Evolutionary conservation across 148 eudicot species (phyloP), one percentile per base, ranked within the genome.

Genomic region (Cornus kousa): DNA sequence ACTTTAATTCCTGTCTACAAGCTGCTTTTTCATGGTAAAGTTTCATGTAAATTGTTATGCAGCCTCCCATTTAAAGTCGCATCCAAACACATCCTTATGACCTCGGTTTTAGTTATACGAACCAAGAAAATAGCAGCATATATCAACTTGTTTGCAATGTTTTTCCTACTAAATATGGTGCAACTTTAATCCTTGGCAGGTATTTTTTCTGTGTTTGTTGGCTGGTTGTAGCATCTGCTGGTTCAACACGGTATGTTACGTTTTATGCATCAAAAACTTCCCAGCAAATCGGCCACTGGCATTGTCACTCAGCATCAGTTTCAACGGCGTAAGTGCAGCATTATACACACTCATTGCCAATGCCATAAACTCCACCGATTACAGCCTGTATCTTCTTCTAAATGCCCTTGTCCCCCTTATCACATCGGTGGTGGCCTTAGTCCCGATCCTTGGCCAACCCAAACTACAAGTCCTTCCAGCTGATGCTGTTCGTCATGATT

Each of bases 161-260:
- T 33, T 31, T 4, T 31, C 57, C 2, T 40, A 13, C 72, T 39
- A 7, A 70, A 6, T 70, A 19, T 68, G 20, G 12, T 39, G 11
- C 12, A 70, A 35, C 37, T 6, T 39, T 43, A 70, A 70, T 73
- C 46, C 76, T 16, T 79, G 76, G 33, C 89, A 90, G 94, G 93
- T 94, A 31, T 92, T 92, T 65, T 57, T 87, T 20, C 84, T 90
- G 50, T 92, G 91, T 88, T 85, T 94, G 75, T 53, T 94, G 74
- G 89, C 94, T 65, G 97, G 98, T 28, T 88, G 93, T 79, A 94
- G 98, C 93, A 94, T 94, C 80, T 87, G 91, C 81, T 94, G 98
- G 98, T 94, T 94, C 85, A 94, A 92, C 86, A 92, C 98, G 7
- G 97, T 92, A n/a, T 94, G 97, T 71, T 94, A 89, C 72, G 88